These are phyloP conservation scores for Alternaria atra DNA, from an alignment of 2,329 filamentous ascomycete species.

Conservation along the genomic window DNA sequence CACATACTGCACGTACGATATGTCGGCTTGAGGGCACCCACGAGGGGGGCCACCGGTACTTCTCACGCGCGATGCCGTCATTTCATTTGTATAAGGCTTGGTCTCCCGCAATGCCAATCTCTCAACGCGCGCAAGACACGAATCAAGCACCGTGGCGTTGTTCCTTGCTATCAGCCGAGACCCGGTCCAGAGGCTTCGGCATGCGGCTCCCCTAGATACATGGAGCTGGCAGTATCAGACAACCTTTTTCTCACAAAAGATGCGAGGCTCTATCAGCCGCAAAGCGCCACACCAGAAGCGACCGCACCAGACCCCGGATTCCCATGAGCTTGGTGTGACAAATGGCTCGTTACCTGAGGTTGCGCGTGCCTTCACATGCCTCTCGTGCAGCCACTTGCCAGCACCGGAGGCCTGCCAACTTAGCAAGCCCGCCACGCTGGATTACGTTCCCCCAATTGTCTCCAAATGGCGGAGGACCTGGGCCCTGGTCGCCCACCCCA, in stretches of 20 bases:
- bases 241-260: slow-evolving; percentile 32
- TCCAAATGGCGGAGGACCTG: slow-evolving; percentile 16
- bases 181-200: slow-evolving; percentile 7
- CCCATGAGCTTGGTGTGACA: slow-evolving; percentile 9
- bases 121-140: slow-evolving; percentile 3
- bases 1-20: neutral
- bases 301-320: slow-evolving; percentile 15
- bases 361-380: neutral
- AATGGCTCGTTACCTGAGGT: neutral
- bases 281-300: slow-evolving; percentile 19
- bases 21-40: slow-evolving; percentile 15
- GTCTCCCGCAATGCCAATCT: slow-evolving; percentile 5
- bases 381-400: slow-evolving; percentile 6
- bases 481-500: slow-evolving; percentile 20
- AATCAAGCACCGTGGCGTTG: slow-evolving; percentile 13
- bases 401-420: neutral
- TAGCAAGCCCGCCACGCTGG: slow-evolving; percentile 17
- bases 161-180: slow-evolving; percentile 19
- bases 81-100: slow-evolving; percentile 9
- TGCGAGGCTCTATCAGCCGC: slow-evolving; percentile 19
- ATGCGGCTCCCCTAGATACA: slow-evolving; percentile 6
- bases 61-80: slow-evolving; percentile 29
- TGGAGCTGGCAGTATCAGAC: slow-evolving; percentile 17
- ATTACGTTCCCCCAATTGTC: slow-evolving; percentile 27
- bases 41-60: slow-evolving; percentile 9